Base-by-base conservation (phyloP, 2,329 filamentous ascomycete genomes). In the Monosporascus sp. region DNA sequence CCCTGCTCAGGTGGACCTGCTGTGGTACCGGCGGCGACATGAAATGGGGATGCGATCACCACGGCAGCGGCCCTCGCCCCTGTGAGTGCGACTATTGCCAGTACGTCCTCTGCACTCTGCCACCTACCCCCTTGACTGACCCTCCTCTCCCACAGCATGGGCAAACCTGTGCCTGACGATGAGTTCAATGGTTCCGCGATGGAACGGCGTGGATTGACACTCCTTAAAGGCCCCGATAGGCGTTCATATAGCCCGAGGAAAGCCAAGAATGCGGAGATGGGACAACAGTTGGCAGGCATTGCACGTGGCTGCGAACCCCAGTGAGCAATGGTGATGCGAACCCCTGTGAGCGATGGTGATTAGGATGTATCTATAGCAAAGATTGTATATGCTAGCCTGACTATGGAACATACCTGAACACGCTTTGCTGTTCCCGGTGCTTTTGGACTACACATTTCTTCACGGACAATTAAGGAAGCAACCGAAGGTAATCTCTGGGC, bases 41-140 rank as follows among this genome's bases (percentile, higher is more conserved):
- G 27, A 14, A 31, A 6, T 38, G 24, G 27, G 48, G 51, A 24
- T 53, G 51, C 20, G 51, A 53, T 20, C 51, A 53, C 24, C 51
- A 53, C 44, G 51, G 48, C 15, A 51, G 48, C 5, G 51, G 51
- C 7, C 51, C 51, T 3, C 31, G 41, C 9, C 44, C 51, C 36
- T 53, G 51, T 20, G 18, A 47, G 15, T 53, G 51, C 20, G 48
- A 53, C 18, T 51, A 41, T 18, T 53, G 51, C 51, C 44, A 37
- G 49, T 50, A 17, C 17, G 38, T 34, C 9, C 31, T 34, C 31
- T 34, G 9, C 31, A 34, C 31, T 34, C 11, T 34, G 9, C 5
- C 31, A 34, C 31, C 31, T 14, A 34, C 11, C 31, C 31, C 11
- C 9, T 14, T 34, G 3, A 14, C 31, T 34, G 11, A 34, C 31